Percentiles rank a stretch among this genome's conserved stretches.
These are phyloP conservation scores for Apiospora arundinis DNA, from an alignment of 2,329 filamentous ascomycete species.

Conservation along the genomic window DNA sequence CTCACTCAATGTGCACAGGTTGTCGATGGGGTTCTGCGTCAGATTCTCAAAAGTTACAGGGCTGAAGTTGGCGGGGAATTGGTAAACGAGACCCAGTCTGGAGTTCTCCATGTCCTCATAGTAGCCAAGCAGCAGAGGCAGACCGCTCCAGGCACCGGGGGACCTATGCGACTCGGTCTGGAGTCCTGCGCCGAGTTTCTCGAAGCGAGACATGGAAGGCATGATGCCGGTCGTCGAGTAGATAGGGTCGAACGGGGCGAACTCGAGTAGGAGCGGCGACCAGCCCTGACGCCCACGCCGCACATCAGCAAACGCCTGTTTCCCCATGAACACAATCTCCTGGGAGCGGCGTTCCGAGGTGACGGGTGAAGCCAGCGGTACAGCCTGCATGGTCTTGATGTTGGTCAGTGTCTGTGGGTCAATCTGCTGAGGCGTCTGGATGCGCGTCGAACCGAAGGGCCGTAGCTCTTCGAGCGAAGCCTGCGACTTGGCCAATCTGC, in stretches of 20 bases:
- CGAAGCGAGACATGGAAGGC: slow-evolving; percentile 69
- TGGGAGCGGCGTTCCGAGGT: slow-evolving; percentile 42
- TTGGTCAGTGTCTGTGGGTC: slow-evolving; percentile 60
- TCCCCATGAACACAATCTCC: slow-evolving; percentile 59
- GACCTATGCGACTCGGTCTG: slow-evolving; percentile 59
- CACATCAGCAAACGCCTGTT: slow-evolving; percentile 57
- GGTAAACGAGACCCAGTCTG: slow-evolving; percentile 76
- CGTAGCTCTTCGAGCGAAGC: slow-evolving; percentile 52
- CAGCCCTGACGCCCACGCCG: slow-evolving; percentile 52
- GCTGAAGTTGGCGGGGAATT: slow-evolving; percentile 71
- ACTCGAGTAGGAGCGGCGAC: slow-evolving; percentile 72
- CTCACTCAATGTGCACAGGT: slow-evolving; percentile 59
- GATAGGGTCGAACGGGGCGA: slow-evolving; percentile 68
- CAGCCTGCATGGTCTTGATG: slow-evolving; percentile 49
- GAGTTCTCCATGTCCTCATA: slow-evolving; percentile 76
- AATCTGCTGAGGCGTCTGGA: slow-evolving; percentile 67
- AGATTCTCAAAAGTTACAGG: slow-evolving; percentile 60
- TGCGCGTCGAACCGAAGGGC: slow-evolving; percentile 64
- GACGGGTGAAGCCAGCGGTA: slow-evolving; percentile 43
- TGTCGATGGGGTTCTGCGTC: slow-evolving; percentile 57
- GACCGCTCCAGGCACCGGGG: slow-evolving; percentile 64
- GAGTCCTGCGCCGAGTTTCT: slow-evolving; percentile 65
- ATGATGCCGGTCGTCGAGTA: slow-evolving; percentile 68
- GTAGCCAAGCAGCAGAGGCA: slow-evolving; percentile 69
- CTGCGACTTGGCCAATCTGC: slow-evolving; percentile 45